phyloP scores from a whole-genome alignment of 1,139 yeast species.

The Pichia sp. region DNA sequence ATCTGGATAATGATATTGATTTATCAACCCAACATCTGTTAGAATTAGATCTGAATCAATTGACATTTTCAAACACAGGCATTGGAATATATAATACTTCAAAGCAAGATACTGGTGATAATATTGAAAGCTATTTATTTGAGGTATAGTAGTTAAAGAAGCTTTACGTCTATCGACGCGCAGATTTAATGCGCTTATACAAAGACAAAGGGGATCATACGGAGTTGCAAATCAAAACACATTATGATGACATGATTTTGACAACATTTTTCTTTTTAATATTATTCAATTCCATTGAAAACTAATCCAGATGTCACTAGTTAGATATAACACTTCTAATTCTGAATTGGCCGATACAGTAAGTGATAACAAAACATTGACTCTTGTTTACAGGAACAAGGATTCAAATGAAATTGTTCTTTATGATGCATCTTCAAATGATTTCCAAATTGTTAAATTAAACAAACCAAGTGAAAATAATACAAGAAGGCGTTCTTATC shows the following conservation, averaged over 20 bases:
- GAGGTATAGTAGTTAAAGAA: not conserved
- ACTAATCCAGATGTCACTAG: conserved; percentile 6
- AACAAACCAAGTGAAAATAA: not conserved
- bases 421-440: conserved; percentile 7
- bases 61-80: not conserved
- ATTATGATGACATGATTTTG: not conserved
- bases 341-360: not conserved
- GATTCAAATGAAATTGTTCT: conserved; percentile 11
- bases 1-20: conserved; percentile 1
- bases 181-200: not conserved
- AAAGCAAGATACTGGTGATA: conserved; percentile 1
- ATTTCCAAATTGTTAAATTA: conserved; percentile 8
- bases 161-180: conserved; percentile 2
- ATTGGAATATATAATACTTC: not conserved
- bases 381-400: conserved; percentile 8
- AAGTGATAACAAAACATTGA: not conserved
- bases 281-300: not conserved
- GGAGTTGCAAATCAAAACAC: not conserved
- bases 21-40: conserved; percentile 14
- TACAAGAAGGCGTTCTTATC: not conserved
- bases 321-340: conserved; percentile 7
- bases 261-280: not conserved
- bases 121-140: conserved; percentile 9
- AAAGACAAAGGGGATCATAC: not conserved
- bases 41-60: conserved; percentile 5